These are phyloP conservation scores for Rhododendron simsii DNA, from an alignment of 148 eudicot species.

Conservation along the genomic window DNA sequence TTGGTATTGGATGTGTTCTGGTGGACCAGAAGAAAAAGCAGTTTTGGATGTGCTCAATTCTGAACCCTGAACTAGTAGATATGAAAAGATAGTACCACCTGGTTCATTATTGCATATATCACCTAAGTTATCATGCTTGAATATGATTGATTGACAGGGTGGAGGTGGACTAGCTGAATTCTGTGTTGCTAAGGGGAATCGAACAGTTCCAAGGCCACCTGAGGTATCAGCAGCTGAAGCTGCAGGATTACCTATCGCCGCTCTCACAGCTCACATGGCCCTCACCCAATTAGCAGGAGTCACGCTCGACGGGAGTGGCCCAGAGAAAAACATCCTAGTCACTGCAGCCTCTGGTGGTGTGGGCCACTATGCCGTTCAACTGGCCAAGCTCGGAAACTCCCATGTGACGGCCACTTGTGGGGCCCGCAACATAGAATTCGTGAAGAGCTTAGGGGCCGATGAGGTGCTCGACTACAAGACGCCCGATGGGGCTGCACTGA, in stretches of 20 bases:
- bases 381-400: conserved; percentile 49
- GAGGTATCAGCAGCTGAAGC: conserved; percentile 54
- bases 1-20: neutral
- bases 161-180: conserved; percentile 48
- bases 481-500: conserved; percentile 42
- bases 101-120: neutral
- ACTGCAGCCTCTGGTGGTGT: conserved; percentile 62
- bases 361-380: conserved; percentile 57
- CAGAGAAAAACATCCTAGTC: conserved; percentile 36
- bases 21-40: neutral
- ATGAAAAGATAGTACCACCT: neutral
- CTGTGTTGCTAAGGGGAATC: conserved; percentile 25
- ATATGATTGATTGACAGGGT: conserved; percentile 14
- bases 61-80: neutral
- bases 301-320: conserved; percentile 33
- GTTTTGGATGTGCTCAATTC: neutral
- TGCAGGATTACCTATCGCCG: conserved; percentile 46
- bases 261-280: conserved; percentile 41
- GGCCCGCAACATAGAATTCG: conserved; percentile 47
- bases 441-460: conserved; percentile 53
- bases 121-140: neutral
- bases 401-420: conserved; percentile 63
- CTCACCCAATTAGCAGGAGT: conserved; percentile 36
- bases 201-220: conserved; percentile 37
- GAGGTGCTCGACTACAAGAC: conserved; percentile 57